Conservation (phyloP, 2,329 filamentous ascomycete genomes). For the Monosporascus sp. region DNA sequence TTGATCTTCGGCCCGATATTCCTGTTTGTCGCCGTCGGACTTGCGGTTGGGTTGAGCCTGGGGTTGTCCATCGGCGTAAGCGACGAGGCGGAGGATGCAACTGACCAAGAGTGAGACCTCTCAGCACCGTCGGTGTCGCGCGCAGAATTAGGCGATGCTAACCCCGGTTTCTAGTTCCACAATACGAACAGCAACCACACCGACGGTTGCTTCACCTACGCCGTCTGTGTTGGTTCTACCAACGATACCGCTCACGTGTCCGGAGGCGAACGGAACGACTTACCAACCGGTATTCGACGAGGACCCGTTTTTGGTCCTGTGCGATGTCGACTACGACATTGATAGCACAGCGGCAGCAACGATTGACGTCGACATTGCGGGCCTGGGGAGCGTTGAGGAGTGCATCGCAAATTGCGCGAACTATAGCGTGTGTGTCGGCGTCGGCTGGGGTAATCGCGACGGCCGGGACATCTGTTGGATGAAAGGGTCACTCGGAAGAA, state of each 20-base stretch:
- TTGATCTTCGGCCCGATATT: conserved; percentile 18
- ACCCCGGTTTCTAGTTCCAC: neutral
- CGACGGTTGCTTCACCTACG: neutral
- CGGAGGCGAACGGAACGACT: conserved; percentile 29
- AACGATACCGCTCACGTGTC: conserved; percentile 19
- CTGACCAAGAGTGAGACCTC: neutral
- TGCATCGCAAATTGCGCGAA: conserved; percentile 28
- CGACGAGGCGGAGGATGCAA: neutral
- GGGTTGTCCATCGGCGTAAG: conserved; percentile 8
- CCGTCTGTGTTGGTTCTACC: neutral
- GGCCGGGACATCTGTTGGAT: conserved; percentile 28
- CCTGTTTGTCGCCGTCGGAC: conserved; percentile 16
- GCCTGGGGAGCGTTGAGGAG: conserved; percentile 21
- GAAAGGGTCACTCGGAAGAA: conserved; percentile 26
- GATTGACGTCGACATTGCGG: conserved; percentile 21
- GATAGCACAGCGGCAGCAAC: conserved; percentile 15
- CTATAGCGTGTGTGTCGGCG: conserved; percentile 25
- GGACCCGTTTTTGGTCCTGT: conserved; percentile 26
- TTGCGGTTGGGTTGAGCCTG: conserved; percentile 21
- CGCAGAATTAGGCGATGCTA: neutral
- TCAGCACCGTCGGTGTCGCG: neutral
- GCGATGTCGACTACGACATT: conserved; percentile 30
- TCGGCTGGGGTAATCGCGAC: conserved; percentile 29
- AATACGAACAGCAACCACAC: neutral
- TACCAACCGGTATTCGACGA: conserved; percentile 14